Conservation (phyloP, 805 yeast genomes). For the Candida vartiovaarae region DNA sequence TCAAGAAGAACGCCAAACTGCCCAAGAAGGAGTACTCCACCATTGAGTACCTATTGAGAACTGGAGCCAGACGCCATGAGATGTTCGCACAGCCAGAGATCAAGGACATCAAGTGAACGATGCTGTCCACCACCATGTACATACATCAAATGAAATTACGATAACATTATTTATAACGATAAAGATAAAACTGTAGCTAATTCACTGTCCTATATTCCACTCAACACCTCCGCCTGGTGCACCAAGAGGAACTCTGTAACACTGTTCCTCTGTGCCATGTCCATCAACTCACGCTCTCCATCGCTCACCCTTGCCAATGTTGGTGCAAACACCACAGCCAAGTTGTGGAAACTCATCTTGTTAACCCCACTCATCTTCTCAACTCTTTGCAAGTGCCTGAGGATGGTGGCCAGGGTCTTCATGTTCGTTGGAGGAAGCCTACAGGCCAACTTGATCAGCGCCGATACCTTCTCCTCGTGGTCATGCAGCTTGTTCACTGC, state of each 20-base stretch:
- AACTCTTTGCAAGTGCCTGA: conserved; percentile 60
- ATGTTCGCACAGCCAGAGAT: conserved; percentile 66
- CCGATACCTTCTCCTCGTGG: conserved; percentile 24
- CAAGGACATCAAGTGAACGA: conserved; percentile 45
- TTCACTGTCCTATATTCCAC: neutral
- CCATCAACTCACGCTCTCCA: conserved; percentile 77
- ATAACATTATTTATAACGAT: neutral
- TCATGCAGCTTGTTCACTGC: conserved; percentile 35
- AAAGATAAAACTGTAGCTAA: neutral
- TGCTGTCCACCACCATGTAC: too few species aligned
- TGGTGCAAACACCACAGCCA: conserved; percentile 93
- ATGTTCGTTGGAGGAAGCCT: conserved; percentile 64
- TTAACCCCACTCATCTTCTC: conserved; percentile 47
- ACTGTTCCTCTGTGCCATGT: conserved; percentile 74
- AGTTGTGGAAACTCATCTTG: conserved; percentile 76
- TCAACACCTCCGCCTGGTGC: conserved; percentile 36
- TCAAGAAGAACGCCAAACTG: conserved; percentile 46
- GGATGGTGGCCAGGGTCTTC: conserved; percentile 45
- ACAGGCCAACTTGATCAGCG: conserved; percentile 38
- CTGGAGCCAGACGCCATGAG: conserved; percentile 66
- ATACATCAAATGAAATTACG: neutral
- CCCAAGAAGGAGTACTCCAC: conserved; percentile 78
- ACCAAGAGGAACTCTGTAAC: conserved; percentile 66
- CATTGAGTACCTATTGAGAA: conserved; percentile 74
- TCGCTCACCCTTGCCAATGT: conserved; percentile 73